These are phyloP conservation scores for Mortierella sp. DNA, from an alignment of 371 early-diverging fungal genomes.

Conservation along the genomic window DNA sequence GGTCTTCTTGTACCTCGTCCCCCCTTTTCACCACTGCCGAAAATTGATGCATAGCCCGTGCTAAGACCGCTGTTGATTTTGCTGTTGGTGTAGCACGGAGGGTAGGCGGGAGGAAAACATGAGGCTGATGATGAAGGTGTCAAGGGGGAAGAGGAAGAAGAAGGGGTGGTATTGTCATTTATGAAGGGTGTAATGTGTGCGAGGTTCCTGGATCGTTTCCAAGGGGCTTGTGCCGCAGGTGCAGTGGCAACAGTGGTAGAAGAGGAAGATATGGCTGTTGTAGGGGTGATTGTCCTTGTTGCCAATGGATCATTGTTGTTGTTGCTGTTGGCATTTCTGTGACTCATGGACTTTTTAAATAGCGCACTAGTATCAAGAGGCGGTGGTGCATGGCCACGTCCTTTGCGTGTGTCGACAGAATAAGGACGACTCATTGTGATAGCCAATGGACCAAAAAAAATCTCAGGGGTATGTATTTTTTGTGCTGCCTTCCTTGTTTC, in stretches of 20 bases:
- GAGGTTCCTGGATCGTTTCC: background rate
- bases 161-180: background rate
- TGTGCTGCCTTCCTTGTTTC: background rate
- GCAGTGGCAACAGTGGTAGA: background rate
- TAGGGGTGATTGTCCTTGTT: background rate
- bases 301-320: background rate
- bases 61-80: background rate
- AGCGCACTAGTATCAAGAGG: background rate
- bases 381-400: background rate
- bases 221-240: background rate
- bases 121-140: background rate
- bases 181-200: background rate
- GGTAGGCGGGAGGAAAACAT: background rate
- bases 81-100: background rate
- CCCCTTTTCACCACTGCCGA: background rate
- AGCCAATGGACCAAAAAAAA: background rate
- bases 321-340: background rate
- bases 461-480: background rate
- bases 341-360: background rate
- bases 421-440: background rate
- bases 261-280: background rate
- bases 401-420: background rate
- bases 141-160: background rate
- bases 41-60: background rate
- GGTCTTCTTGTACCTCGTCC: background rate